Conservation (phyloP, 1,284 basidiomycete genomes). For the Cystobasidium slooffiae region DNA sequence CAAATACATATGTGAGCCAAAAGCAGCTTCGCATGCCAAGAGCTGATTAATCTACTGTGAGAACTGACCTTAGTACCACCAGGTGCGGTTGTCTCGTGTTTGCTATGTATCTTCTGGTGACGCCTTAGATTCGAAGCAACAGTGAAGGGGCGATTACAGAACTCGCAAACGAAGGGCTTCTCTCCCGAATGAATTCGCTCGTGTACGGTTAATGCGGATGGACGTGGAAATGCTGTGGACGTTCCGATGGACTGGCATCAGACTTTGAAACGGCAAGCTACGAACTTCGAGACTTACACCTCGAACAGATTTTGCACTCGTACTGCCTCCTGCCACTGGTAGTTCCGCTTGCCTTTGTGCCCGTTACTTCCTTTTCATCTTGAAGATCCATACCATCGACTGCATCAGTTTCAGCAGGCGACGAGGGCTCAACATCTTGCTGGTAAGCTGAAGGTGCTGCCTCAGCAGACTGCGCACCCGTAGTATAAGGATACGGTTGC, state of each 20-base stretch:
- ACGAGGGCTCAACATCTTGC: neutral
- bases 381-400: conserved; percentile 2
- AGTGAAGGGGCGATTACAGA: conserved; percentile 29
- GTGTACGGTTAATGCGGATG: conserved; percentile 34
- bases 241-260: neutral
- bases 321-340: conserved; percentile 15
- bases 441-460: neutral
- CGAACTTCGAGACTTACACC: conserved; percentile 14
- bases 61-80: neutral
- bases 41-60: no score
- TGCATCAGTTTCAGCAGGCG: neutral
- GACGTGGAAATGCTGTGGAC: conserved; percentile 34
- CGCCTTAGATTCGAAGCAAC: conserved; percentile 39
- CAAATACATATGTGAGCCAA: neutral
- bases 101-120: conserved; percentile 41
- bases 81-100: neutral
- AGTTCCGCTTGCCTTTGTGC: neutral
- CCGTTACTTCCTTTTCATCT: neutral
- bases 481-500: neutral
- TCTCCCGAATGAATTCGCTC: conserved; percentile 42
- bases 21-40: no score
- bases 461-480: neutral
- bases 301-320: conserved; percentile 23
- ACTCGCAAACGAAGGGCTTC: conserved; percentile 41
- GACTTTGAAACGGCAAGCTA: neutral